Base-by-base conservation (phyloP, 352 stramenopile genomes). In the Halophytophthora batemanensis region DNA sequence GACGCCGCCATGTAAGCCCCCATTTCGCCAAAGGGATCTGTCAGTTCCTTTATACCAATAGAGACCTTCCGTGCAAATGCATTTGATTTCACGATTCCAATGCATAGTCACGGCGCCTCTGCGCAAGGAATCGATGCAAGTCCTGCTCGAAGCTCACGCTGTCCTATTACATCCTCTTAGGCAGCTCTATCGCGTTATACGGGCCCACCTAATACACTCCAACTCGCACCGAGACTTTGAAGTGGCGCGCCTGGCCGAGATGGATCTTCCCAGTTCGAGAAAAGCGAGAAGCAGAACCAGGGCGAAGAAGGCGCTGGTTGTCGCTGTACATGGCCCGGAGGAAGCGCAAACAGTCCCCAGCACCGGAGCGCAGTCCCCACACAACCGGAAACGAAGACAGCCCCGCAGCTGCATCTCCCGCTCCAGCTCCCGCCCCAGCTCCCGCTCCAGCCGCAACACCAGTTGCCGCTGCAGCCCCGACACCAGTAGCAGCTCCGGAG, bases 401-500 rank as follows among this genome's bases (percentile, higher is more conserved):
- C 25, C 25, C 25, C 18, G 31, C 49, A 64, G 48, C 43, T 56
- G 37, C 22, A 50, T 40, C 6, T 64, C 58, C 25, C 58, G 64
- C 35, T 64, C 50, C 23, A 37, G 46, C 17, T 29, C 49, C 4
- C 53, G 64, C 47, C 43, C 56, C 45, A 48, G 46, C 36, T 19
- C 50, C 17, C 22, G 38, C 38, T n/a, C 10, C 38, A 45, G 18
- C 4, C 41, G 13, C 39, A 17, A n/a, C 25, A 23, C 18, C 44
- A 34, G 31, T 40, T 31, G 41, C n/a, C 10, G 25, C 4, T 25
- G 47, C 41, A 44, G 52, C 18, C 39, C 29, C 41, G 47, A 44
- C 10, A n/a, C 39, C 39, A 4, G 37, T 28, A 18, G 17, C 36
- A 13, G 28, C 52, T 11, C 51, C 51, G 35, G 50, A 17, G 57